Percentiles rank a stretch among this genome's conserved stretches.
phyloP scores from a whole-genome alignment of 1,284 basidiomycete genomes.

The Microbotryum scabiosae region DNA sequence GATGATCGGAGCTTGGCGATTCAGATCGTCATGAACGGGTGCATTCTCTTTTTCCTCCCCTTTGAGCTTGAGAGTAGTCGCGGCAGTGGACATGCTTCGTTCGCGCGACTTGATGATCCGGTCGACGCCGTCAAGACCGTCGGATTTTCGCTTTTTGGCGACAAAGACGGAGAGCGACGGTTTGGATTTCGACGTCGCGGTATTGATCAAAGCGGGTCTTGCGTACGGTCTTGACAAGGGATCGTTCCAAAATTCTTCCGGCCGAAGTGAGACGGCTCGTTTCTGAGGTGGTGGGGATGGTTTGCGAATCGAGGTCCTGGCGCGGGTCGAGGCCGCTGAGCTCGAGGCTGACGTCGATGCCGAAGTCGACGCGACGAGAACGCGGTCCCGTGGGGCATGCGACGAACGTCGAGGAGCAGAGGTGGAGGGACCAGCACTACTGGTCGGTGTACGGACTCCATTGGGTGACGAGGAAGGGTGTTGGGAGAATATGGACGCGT shows the following conservation, averaged over 20 bases:
- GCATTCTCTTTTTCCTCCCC: too few relatives aligned
- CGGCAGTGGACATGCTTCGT: too few relatives aligned
- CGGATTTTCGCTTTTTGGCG: too few relatives aligned
- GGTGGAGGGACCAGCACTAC: constrained; percentile 32
- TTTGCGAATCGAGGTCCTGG: constrained; percentile 3
- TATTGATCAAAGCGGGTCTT: constrained; percentile 29
- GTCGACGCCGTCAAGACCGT: too few relatives aligned
- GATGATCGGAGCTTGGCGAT: too few relatives aligned
- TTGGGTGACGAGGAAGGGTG: constrained; percentile 37
- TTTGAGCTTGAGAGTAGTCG: too few relatives aligned
- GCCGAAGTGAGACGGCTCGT: constrained; percentile 41
- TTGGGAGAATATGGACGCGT: constrained; percentile 46
- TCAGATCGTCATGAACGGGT: too few relatives aligned
- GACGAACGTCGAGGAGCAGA: background rate
- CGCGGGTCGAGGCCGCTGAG: constrained; percentile 25
- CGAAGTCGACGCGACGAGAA: background rate
- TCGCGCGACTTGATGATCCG: too few relatives aligned
- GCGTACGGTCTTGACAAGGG: constrained; percentile 35
- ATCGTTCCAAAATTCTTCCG: constrained; percentile 32
- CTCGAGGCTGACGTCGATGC: constrained; percentile 27
- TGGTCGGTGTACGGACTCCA: constrained; percentile 30
- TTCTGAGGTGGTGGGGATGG: constrained; percentile 13
- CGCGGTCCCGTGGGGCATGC: constrained; percentile 3
- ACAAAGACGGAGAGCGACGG: too few relatives aligned
- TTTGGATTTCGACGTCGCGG: too few relatives aligned